Evolutionary conservation across 176 grass and related monocot species (phyloP), one percentile per base, ranked within the genome.

Genomic region (Tillandsia leiboldiana): DNA sequence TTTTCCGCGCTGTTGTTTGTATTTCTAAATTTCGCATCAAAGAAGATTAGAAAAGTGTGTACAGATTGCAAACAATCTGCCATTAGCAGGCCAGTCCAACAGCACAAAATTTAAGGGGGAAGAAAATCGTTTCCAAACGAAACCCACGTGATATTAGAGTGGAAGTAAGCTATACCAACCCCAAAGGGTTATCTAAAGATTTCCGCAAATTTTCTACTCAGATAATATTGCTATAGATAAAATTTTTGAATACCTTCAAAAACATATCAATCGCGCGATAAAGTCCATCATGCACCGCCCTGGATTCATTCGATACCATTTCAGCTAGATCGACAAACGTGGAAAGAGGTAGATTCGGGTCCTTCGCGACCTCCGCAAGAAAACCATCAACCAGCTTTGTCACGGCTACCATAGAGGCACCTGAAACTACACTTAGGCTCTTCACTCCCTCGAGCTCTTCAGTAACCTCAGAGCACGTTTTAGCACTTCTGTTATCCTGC

Each of bases 191-290:
- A 5, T 24, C 24, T 24, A 9, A 47, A 1, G 53, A 57, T 57
- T 58, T 13, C 9, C 9, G 54, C 18, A 8, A 59, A 59, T 18
- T 17, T 22, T 59, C 0, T 23, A 61, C 56, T 18, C 10, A 22
- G 10, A 5, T 10, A 23, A 61, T 18, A 18, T n/a, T 61, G 15
- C 15, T 22, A 61, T 18, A 61, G 7, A 61, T 10, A 57, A 18
- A 14, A 61, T 66, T 27, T 63, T 8, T 27, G 75, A 75, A 69
- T 93, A 99, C 94, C 94, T 99, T 93, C 13, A 99, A 78, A 81
- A 85, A 99, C 82, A 79, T 93, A 82, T 93, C 94, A 66, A 99
- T 74, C 59, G 94, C 94, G 1, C 84, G 89, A 65, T 99, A 99
- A 28, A 99, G 49, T 57, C 89, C 89, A 67, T 99, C 94, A 75